Conservation (phyloP, 257 asterid genomes). For the Plantago major region DNA sequence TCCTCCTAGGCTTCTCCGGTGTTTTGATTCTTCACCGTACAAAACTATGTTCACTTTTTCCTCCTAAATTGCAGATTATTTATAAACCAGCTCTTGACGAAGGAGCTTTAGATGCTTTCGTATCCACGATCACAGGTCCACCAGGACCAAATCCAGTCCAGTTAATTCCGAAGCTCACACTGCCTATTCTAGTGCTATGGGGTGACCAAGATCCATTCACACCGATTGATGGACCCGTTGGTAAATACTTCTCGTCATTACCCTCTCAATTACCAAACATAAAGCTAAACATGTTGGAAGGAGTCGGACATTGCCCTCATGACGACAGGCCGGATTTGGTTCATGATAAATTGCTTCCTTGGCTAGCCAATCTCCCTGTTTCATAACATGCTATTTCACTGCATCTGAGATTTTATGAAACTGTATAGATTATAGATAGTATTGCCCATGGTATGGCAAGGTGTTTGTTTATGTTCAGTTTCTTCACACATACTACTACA, state of each 20-base stretch:
- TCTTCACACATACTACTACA: no score
- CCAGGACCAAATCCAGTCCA: constrained; percentile 88
- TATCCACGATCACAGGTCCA: constrained; percentile 88
- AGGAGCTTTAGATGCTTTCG: constrained; percentile 97
- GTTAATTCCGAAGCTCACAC: constrained; percentile 50
- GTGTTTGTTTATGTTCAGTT: background rate
- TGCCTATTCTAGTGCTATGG: constrained; percentile 79
- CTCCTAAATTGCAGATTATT: constrained; percentile 51
- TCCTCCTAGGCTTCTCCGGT: no score
- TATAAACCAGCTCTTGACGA: constrained; percentile 69
- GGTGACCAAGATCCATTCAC: constrained; percentile 86
- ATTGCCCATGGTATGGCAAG: constrained; percentile 9
- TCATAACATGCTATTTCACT: constrained; percentile 8
- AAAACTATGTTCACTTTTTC: background rate
- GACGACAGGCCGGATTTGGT: constrained; percentile 93
- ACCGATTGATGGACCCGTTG: constrained; percentile 94
- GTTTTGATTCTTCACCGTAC: background rate
- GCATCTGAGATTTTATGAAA: background rate
- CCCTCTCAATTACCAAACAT: constrained; percentile 46
- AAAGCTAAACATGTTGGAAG: constrained; percentile 57
- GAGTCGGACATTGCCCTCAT: constrained; percentile 97
- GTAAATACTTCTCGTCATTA: constrained; percentile 65
- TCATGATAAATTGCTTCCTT: constrained; percentile 74
- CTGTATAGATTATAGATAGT: background rate
- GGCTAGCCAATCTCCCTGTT: constrained; percentile 57